Evolutionary conservation across 805 yeast genomes (phyloP), one percentile per base, ranked within the genome.

Genomic region (Saccharomycopsis lassenensis): DNA sequence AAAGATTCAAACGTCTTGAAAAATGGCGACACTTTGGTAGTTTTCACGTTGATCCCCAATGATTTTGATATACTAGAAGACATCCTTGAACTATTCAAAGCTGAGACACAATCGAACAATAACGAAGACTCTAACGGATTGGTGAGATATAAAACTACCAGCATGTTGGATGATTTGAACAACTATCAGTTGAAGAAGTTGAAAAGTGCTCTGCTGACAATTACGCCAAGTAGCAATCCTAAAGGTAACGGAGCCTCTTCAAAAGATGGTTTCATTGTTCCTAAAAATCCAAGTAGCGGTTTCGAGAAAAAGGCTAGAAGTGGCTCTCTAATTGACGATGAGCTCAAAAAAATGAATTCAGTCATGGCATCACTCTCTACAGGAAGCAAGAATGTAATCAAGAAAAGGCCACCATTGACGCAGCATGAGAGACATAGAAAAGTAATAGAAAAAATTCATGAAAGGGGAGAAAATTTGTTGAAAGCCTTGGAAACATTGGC

Each of bases 11-110:
- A 25, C 32, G 57, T 62, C 26, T 56, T 77, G 10, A 72, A 69
- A 46, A 59, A 74, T 46, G 83, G 85, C 5, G 94, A 82, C 54
- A 64, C 72, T 5, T 55, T 82, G 10, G 69, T 81, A 4, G 65
- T 82, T 4, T 67, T 73, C 7, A 67, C 86, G 1, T 60, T 77
- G 3, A 63, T 77, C 15, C 61, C 62, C 4, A 18, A 29, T 17
- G 41, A 40, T 22, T 24, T 36, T 19, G 31, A 35, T 6, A 17
- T 30, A 16, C 24, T 40, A 2, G 31, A 40, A 15, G 36, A 35
- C 5, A 19, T 31, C 8, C 25, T 27, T 4, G 19, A 29, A 15
- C 4, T 22, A n/a, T 15, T 7, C n/a, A n/a, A n/a, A n/a, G n/a
- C n/a, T 10, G 17, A 31, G 4, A 23, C 22, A 11, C 20, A 35